These are phyloP conservation scores for Theileria parva DNA, from an alignment of 169 alveolate species.

Conservation along the genomic window DNA sequence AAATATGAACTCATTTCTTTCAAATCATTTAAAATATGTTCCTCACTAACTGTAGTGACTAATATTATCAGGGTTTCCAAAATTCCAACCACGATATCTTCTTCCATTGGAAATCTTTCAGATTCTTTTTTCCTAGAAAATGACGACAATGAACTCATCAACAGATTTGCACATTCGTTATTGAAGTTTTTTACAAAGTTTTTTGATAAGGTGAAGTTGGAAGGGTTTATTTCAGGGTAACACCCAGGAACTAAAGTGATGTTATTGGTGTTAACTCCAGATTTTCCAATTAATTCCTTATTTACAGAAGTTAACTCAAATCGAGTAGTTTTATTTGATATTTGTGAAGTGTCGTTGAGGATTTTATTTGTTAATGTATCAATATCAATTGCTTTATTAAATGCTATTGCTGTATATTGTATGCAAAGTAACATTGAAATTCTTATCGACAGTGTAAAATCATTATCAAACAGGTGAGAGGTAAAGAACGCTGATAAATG, in stretches of 20 bases:
- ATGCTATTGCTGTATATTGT: constrained; percentile 26
- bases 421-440: constrained; percentile 33
- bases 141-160: neutral
- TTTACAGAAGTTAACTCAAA: no score
- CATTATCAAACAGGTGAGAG: constrained; percentile 22
- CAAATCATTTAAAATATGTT: neutral
- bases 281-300: no score
- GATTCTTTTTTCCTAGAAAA: neutral
- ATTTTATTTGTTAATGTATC: neutral
- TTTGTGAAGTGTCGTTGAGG: neutral
- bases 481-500: constrained; percentile 9
- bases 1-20: neutral
- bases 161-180: neutral
- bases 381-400: neutral
- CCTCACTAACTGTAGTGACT: neutral
- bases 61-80: constrained; percentile 1
- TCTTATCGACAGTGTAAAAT: constrained; percentile 19
- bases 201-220: neutral
- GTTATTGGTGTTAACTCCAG: no score
- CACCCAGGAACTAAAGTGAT: no score
- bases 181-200: neutral
- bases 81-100: neutral
- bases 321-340: neutral
- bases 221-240: no score
- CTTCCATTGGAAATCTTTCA: constrained; percentile 1